Evolutionary conservation across 306 rosid genomes (phyloP), one percentile per base, ranked within the genome.

Genomic region (Sicyos baderoa): DNA sequence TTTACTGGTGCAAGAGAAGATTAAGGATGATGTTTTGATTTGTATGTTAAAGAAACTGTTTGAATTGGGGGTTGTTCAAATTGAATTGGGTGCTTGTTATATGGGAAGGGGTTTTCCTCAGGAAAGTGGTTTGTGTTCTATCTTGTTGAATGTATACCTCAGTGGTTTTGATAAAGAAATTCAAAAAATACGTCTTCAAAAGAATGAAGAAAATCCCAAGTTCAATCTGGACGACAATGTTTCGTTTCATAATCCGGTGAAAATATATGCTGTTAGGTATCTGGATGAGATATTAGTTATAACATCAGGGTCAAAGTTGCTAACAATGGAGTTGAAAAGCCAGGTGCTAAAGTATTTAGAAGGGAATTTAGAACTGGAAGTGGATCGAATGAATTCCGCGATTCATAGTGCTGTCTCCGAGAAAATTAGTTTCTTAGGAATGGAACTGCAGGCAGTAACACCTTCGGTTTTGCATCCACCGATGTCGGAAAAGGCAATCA

Each of bases 361-460:
- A 76, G 82, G 71, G 70, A 82, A 55, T 68, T 78, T 92, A 77
- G 86, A 83, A 19, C 79, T 92, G 72, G 79, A 77, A 72, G 88
- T 86, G 53, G 86, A 89, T 77, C 82, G 75, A 68, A 60, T 76
- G 65, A 83, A 78, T 48, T 86, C 93, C 0, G 84, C 82, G 3
- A 87, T 92, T 74, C 97, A 92, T 73, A 89, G 93, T 23, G 91
- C 96, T 0, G 88, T 80, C n/a, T 88, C 95, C 0, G 97, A 92
- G 86, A 92, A 87, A 74, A 84, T 92, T 78, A 78, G 74, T 47
- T 92, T 92, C 84, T 77, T 86, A 66, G 93, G 96, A 48, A 86
- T 89, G 97, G 95, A 86, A 23, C 78, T 92, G 54, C 96, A 71
- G 84, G 92, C 93, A 9, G 95, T 89, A 61, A 27, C 52, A 32